A percentile compares a stretch with the other conserved stretches of the same genome.
These are phyloP conservation scores for Rhodomyrtus tomentosa DNA, from an alignment of 345 rosid species.

Conservation along the genomic window DNA sequence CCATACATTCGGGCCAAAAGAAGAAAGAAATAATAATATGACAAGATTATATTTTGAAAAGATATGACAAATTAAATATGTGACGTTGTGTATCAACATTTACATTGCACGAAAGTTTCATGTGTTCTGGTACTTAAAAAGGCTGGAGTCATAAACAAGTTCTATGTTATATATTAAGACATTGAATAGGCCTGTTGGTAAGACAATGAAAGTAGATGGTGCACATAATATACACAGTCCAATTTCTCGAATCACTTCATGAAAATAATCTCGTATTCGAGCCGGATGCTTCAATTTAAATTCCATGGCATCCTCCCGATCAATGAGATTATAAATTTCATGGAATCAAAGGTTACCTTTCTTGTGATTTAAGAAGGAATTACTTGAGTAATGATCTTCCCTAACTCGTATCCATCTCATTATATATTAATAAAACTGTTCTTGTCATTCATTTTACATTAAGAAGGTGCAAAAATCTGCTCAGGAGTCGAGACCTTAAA, in stretches of 20 bases:
- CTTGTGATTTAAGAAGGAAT: not conserved
- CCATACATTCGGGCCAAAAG: not conserved
- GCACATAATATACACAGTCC: not conserved
- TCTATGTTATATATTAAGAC: not conserved
- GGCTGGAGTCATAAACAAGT: not conserved
- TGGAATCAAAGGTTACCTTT: not conserved
- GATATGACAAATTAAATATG: not conserved
- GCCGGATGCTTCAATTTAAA: not conserved
- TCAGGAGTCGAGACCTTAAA: not conserved
- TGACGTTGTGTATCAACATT: not conserved
- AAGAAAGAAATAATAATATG: not conserved
- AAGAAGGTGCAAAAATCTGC: not conserved
- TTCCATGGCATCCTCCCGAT: not conserved
- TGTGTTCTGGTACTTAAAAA: not conserved
- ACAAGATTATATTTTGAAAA: not conserved
- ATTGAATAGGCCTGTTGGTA: not conserved
- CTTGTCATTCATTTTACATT: not conserved
- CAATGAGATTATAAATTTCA: not conserved
- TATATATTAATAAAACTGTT: not conserved
- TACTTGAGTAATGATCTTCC: not conserved
- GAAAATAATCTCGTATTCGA: not conserved
- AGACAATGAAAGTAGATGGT: not conserved
- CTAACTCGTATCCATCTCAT: not conserved
- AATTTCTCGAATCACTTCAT: not conserved
- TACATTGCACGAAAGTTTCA: not conserved